Evolutionary conservation across 2,329 filamentous ascomycete species (phyloP).

Genomic region (Corynespora cassiicola): DNA sequence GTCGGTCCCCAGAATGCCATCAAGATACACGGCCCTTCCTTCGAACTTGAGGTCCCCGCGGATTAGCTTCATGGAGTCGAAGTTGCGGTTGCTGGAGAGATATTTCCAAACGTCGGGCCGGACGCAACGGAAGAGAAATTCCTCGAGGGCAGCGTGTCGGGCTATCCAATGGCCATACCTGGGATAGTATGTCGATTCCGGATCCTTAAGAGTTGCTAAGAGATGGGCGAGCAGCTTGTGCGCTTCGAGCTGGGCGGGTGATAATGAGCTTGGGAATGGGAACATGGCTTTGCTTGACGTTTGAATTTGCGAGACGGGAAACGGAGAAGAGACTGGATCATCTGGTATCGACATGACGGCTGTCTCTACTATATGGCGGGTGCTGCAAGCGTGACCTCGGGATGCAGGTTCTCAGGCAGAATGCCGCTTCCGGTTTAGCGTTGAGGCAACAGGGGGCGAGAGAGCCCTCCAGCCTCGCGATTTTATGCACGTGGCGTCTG

Average conservation of each 20-base stretch:
- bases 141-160: constrained; percentile 23
- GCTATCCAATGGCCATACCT: constrained; percentile 28
- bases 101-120: constrained; percentile 29
- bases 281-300: no score
- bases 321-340: no score
- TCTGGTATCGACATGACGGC: no score
- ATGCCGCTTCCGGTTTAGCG: constrained; percentile 8
- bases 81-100: constrained; percentile 23
- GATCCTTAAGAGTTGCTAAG: constrained; percentile 18
- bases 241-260: constrained; percentile 29
- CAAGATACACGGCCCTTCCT: constrained; percentile 31
- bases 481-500: no score
- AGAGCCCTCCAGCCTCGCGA: no score
- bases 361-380: no score
- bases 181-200: constrained; percentile 18
- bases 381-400: no score
- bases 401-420: constrained; percentile 12
- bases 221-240: constrained; percentile 27
- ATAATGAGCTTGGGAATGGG: constrained; percentile 8
- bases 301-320: no score
- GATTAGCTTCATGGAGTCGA: constrained; percentile 29
- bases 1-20: constrained; percentile 32
- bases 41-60: constrained; percentile 30
- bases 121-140: constrained; percentile 25
- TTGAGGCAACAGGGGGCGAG: constrained; percentile 10